phyloP scores from a whole-genome alignment of 768 basidiomycete species.

The Solioccasus polychromus region DNA sequence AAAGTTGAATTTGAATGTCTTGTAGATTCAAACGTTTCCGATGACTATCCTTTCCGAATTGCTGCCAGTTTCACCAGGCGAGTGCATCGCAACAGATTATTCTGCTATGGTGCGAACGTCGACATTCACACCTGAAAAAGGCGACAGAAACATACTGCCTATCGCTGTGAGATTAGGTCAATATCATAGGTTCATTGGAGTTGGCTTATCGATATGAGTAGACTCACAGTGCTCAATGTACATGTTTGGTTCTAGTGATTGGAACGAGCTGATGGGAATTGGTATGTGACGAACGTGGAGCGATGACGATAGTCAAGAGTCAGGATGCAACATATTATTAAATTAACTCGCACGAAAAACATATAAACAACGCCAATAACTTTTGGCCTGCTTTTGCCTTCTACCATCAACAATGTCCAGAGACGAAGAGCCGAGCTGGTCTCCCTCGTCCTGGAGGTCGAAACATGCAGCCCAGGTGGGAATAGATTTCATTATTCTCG shows the following conservation, averaged over 20 bases:
- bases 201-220: background rate
- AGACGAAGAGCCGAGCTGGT: slow-evolving; percentile 43
- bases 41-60: too few relatives aligned
- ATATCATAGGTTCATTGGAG: too few relatives aligned
- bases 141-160: background rate
- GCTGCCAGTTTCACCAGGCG: too few relatives aligned
- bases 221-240: too few relatives aligned
- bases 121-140: background rate
- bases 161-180: background rate
- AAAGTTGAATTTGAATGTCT: too few relatives aligned
- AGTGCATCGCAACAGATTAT: background rate
- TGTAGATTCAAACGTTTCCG: too few relatives aligned
- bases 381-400: background rate
- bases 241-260: too few relatives aligned
- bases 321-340: too few relatives aligned
- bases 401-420: slow-evolving; percentile 8
- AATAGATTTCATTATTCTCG: background rate
- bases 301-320: background rate
- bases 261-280: background rate
- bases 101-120: background rate
- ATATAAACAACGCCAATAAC: background rate
- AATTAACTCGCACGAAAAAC: background rate
- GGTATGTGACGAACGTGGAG: background rate
- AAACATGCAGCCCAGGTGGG: slow-evolving; percentile 75
- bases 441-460: slow-evolving; percentile 75